Evolutionary conservation across 768 basidiomycete species (phyloP), one percentile per base, ranked within the genome.

Genomic region (Hygrocybe punicea): DNA sequence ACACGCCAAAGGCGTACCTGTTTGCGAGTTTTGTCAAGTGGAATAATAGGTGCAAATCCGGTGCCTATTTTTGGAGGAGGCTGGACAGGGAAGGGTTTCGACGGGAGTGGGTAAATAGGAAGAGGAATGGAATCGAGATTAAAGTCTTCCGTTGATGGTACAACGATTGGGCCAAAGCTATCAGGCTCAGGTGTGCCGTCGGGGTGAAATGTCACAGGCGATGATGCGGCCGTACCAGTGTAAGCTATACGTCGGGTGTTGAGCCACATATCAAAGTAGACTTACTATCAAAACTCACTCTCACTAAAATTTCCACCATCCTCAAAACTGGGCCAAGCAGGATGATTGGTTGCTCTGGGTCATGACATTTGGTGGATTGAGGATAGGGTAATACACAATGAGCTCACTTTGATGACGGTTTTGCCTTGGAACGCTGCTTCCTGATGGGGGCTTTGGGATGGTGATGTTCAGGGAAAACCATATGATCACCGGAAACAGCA

Each of bases 51-150:
- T 11, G 89, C 87, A 61, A 87, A 85, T 10, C 89, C 87, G 6
- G 86, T 80, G 16, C 76, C 74, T n/a, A 91, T 85, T 73, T 91
- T 91, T 0, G 81, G 82, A 2, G 89, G 84, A 29, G 84, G 85
- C 62, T 89, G 88, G 11, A 92, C 90, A 0, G 87, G 84, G 73
- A 91, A 91, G 1, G 89, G 88, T 69, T 87, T 90, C n/a, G 84
- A 80, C 11, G 90, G 89, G 21, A 91, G 79, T 1, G 90, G 87
- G 60, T 91, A 92, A 25, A 85, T 71, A 3, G 90, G 90, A 2
- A 87, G 76, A 1, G 89, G 81, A 17, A 80, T 74, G 52, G 73
- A 81, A 51, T 87, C 83, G 42, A 87, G 74, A 39, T 78, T 81
- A 21, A 76, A 70, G 33, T 83, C 81, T 37, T 60, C 56, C 35